Base-by-base conservation (phyloP, 2,329 filamentous ascomycete species). In the Pseudovirgaria hyperparasitica region DNA sequence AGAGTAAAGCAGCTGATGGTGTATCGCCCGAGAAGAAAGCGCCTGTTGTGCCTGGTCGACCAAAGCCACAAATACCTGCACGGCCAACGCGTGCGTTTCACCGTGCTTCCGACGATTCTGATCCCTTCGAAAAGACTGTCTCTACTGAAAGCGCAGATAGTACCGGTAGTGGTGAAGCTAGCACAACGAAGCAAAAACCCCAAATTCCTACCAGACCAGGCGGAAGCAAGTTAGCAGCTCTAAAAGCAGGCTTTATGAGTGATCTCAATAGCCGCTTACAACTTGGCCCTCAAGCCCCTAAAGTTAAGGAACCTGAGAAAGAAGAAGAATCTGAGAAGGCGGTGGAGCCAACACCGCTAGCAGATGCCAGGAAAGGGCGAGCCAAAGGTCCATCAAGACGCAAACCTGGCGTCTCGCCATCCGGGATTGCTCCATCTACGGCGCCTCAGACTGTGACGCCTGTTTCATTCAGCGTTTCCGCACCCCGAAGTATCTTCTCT, bases 171-270 rank as follows among this genome's bases (percentile, higher is more conserved):
- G 42, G 46, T 15, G 34, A 54, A 5, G 51, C 60, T 9, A 42
- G 57, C 4, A 45, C 60, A 10, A 51, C 65, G 9, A 92, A 85
- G 49, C 55, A 71, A n/a, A 96, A 94, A 50, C 86, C 90, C 4
- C 70, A 74, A 0, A 70, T 96, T 2, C 86, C 90, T 8, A 70
- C 76, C 9, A 73, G 84, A 23, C 82, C 85, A 2, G 67, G 68
- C 22, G 82, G 82, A 7, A 72, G 74, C 42, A 96, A 96, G 61
- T 92, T 98, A 49, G 84, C 86, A 10, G 80, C 82, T 14, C 62
- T 98, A 17, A 85, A 92, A 55, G 82, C 82, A 19, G 84, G 82
- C 3, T 96, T 98, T 54, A 74, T 98, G 67, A 85, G 76, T 23
- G 87, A 96, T 46, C 62, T 98, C 22, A 93, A 96, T 54, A 86